Evolutionary conservation across 2,329 filamentous ascomycete genomes (phyloP).

Genomic region (Penicillium sp.): DNA sequence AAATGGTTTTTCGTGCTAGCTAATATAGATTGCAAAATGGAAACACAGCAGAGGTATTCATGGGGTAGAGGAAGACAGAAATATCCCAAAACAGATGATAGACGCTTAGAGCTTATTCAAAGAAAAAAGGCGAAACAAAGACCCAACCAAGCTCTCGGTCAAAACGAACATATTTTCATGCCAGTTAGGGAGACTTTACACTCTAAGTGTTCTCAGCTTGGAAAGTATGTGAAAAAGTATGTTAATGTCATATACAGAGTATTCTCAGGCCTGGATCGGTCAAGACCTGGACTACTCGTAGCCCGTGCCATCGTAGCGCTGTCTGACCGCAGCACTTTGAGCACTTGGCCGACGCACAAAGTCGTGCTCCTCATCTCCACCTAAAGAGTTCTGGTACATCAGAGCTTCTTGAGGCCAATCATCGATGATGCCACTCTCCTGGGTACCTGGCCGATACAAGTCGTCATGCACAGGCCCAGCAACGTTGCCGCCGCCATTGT

Average conservation of each 20-base stretch:
- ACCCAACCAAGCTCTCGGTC: not conserved
- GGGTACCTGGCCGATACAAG: constrained; percentile 15
- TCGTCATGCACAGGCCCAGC: constrained; percentile 17
- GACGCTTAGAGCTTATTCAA: not conserved
- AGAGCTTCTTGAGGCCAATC: constrained; percentile 45
- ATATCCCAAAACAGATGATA: not conserved
- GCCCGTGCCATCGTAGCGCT: constrained; percentile 31
- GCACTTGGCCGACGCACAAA: constrained; percentile 20
- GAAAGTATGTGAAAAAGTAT: not conserved
- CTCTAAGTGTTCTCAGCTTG: not conserved
- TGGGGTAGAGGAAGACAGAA: not conserved
- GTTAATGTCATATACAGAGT: constrained; percentile 9
- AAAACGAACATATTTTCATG: not conserved
- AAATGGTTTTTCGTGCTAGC: not conserved
- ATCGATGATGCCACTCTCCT: constrained; percentile 26
- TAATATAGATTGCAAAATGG: not conserved
- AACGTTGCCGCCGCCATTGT: constrained; percentile 16
- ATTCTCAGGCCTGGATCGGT: constrained; percentile 10
- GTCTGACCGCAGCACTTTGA: constrained; percentile 24
- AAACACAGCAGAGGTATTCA: not conserved
- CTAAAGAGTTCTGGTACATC: constrained; percentile 37
- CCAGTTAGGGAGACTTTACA: not conserved
- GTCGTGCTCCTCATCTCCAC: constrained; percentile 22
- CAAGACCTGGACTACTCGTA: not conserved
- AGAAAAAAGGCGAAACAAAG: not conserved